Evolutionary conservation across 208 protist genomes (phyloP).

Genomic region (Crithidia bombi): DNA sequence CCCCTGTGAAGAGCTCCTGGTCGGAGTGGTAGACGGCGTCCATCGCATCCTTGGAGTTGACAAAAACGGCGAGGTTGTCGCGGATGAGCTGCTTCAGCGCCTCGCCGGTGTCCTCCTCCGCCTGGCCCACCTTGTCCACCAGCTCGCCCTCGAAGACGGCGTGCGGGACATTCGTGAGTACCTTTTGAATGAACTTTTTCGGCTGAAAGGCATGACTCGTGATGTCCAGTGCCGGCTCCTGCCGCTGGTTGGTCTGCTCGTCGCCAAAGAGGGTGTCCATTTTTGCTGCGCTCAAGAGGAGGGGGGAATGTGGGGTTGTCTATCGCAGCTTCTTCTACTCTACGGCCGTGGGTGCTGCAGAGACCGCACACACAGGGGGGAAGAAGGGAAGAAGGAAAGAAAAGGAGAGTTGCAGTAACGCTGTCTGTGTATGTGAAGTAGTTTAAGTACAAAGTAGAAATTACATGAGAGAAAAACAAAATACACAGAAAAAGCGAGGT

Average conservation of each 20-base stretch:
- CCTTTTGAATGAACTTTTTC: slow-evolving; percentile 64
- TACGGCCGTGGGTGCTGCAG: too few species aligned
- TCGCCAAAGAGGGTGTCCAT: slow-evolving; percentile 41
- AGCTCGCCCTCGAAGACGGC: slow-evolving; percentile 56
- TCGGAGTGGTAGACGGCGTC: slow-evolving; percentile 73
- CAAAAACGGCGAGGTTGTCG: slow-evolving; percentile 85
- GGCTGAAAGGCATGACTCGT: slow-evolving; percentile 80
- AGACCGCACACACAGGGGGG: too few species aligned
- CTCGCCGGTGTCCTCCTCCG: slow-evolving; percentile 50
- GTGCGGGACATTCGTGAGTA: slow-evolving; percentile 50
- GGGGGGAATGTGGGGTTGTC: neutral
- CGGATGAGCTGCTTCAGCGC: slow-evolving; percentile 82
- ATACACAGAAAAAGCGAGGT: too few species aligned
- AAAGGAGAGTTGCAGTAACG: too few species aligned
- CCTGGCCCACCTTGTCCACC: slow-evolving; percentile 39
- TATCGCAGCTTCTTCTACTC: too few species aligned
- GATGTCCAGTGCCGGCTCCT: slow-evolving; percentile 51
- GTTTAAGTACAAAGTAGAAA: too few species aligned
- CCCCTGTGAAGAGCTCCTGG: slow-evolving; percentile 77
- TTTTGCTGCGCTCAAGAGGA: neutral
- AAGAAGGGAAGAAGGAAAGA: too few species aligned
- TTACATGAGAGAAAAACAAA: too few species aligned
- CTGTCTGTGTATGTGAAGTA: too few species aligned
- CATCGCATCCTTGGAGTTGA: slow-evolving; percentile 85
- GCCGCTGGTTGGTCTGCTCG: slow-evolving; percentile 18